Percentiles rank a stretch among this genome's conserved stretches.
phyloP scores from a whole-genome alignment of 768 basidiomycete species.

The Lactarius evosmus region DNA sequence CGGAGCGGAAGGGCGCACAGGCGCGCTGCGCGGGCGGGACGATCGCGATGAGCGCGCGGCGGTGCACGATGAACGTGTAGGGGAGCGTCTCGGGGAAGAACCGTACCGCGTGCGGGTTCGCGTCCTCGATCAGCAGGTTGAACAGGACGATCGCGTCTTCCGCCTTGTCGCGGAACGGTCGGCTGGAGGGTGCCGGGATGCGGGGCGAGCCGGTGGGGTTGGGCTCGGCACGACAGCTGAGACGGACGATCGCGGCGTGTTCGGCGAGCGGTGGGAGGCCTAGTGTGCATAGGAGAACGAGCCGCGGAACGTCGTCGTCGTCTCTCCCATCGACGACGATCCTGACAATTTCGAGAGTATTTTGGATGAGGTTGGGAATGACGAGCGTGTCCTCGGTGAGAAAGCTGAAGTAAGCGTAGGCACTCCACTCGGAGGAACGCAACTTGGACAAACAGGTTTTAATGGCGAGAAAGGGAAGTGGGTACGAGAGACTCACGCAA shows the following conservation, averaged over 20 bases:
- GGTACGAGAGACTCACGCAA: constrained; percentile 27
- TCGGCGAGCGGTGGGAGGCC: constrained; percentile 26
- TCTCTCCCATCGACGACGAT: constrained; percentile 6
- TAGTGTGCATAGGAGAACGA: constrained; percentile 26
- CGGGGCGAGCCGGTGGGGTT: constrained; percentile 8
- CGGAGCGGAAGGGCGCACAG: constrained; percentile 10
- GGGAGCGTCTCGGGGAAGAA: constrained; percentile 22
- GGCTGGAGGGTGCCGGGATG: not conserved
- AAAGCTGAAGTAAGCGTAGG: constrained; percentile 33
- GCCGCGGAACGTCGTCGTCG: constrained; percentile 11
- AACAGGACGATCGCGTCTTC: constrained; percentile 31
- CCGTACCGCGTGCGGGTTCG: not conserved
- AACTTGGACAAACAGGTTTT: constrained; percentile 10
- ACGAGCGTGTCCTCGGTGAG: constrained; percentile 31
- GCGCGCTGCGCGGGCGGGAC: constrained; percentile 3
- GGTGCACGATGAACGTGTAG: constrained; percentile 31
- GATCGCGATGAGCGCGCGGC: constrained; percentile 26
- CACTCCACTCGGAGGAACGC: constrained; percentile 16
- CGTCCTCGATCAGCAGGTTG: constrained; percentile 26
- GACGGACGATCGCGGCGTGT: constrained; percentile 24
- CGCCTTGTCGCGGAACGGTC: constrained; percentile 31
- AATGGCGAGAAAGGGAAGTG: not conserved
- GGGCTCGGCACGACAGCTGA: too few relatives aligned
- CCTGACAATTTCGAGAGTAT: constrained; percentile 29
- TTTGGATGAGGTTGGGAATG: constrained; percentile 29